Base-by-base conservation (phyloP, 2,329 filamentous ascomycete species). In the Ceratocystis huliohia region DNA sequence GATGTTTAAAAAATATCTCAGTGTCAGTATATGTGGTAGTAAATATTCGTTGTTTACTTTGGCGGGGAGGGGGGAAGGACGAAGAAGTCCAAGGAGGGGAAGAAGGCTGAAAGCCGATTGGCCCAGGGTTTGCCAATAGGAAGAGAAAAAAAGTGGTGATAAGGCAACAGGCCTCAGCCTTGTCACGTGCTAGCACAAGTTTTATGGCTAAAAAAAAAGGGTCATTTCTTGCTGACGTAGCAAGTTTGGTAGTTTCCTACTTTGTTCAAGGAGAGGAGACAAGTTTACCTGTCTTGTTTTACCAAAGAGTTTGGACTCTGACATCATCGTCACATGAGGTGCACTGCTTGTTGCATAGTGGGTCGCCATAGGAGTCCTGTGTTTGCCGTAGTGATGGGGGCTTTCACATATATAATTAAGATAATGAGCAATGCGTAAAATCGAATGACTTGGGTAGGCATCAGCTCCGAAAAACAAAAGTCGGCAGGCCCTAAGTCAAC, bases 51-150 rank as follows among this genome's bases (percentile, higher is more conserved):
- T 57, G 53, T 57, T 57, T 57, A 57, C 28, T 17, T 57, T 25
- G 53, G 13, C 25, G 53, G 15, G 53, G 53, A 25, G 50, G n/a
- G n/a, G 45, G 46, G 46, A 48, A 25, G n/a, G 37, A 10, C 17
- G 46, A 48, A 25, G 50, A 56, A 56, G 50, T 15, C 22, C 50
- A 30, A 57, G 53, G 25, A 57, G 53, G 53, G 53, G 53, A 30
- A 33, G 53, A 15, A 57, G 53, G 53, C 53, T 57, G 53, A 17
- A 57, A 57, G 53, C 53, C 53, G 53, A 57, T 57, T 57, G 53
- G 53, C 25, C 53, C 17, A 57, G 30, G 22, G n/a, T 8, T 57
- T 25, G 37, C 37, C 37, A 41, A 15, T 13, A 53, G 48, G 17
- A 20, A 22, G 20, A 3, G 22, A 25, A 53, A 53, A 50, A 53